Percentiles rank a stretch among this genome's conserved stretches.
Evolutionary conservation across 1,284 basidiomycete species (phyloP).

Genomic region (Takashimella koratensis): DNA sequence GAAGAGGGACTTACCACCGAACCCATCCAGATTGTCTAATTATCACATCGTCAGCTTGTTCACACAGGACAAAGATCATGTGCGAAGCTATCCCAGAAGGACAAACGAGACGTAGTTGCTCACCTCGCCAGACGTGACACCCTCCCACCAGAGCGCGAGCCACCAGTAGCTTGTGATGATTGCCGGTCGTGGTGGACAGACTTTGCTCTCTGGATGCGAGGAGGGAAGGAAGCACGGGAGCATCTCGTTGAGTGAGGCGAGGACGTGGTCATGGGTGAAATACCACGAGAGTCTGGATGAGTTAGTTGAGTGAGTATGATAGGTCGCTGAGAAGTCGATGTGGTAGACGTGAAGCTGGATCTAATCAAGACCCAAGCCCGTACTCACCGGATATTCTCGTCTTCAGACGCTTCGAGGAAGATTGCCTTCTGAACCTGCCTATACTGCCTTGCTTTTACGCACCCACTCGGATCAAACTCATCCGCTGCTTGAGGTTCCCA

Average conservation of each 20-base stretch:
- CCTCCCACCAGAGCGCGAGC: constrained; percentile 29
- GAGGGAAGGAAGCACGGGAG: constrained; percentile 25
- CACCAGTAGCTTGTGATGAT: constrained; percentile 26
- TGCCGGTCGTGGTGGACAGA: constrained; percentile 27
- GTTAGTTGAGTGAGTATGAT: not conserved
- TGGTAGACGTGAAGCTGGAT: too few species aligned
- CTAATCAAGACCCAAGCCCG: too few species aligned
- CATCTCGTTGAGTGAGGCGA: constrained; percentile 17
- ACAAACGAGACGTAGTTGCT: too few species aligned
- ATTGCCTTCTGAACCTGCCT: constrained; percentile 28
- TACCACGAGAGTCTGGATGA: constrained; percentile 21
- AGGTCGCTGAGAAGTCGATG: not conserved
- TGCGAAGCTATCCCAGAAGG: too few species aligned
- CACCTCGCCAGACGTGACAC: constrained; percentile 27
- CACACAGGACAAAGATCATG: too few species aligned
- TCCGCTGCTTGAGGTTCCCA: constrained; percentile 21
- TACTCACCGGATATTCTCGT: too few species aligned
- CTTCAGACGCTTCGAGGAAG: too few species aligned
- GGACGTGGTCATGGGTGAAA: constrained; percentile 26
- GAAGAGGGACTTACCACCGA: constrained; percentile 14
- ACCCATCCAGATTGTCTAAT: constrained; percentile 24
- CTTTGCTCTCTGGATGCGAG: constrained; percentile 12
- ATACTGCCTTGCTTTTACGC: constrained; percentile 30
- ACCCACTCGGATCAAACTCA: constrained; percentile 21
- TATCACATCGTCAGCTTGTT: not conserved